Evolutionary conservation across 495 filamentous ascomycete genomes (phyloP).

Genomic region (Echria macrotheca): DNA sequence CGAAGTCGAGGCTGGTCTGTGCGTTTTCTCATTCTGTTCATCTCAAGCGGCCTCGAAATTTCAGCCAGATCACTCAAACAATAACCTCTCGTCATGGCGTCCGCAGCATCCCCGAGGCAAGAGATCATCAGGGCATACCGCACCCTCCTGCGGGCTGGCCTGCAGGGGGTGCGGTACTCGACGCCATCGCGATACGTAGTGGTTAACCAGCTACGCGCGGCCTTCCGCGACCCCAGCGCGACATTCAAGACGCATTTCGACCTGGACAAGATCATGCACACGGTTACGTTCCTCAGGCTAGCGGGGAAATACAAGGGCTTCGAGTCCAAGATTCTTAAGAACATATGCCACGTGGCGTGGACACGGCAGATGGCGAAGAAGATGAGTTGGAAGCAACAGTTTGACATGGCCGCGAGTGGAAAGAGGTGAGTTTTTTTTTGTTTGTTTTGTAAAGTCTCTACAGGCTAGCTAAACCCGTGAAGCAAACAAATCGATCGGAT

Average conservation of each 20-base stretch:
- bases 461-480: too few species aligned
- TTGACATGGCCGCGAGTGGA: too few species aligned
- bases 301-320: constrained; percentile 61
- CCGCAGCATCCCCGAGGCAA: neutral
- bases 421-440: constrained; percentile 9
- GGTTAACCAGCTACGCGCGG: constrained; percentile 56
- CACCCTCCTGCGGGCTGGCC: constrained; percentile 62
- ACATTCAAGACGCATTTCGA: constrained; percentile 46
- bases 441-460: neutral
- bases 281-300: constrained; percentile 67
- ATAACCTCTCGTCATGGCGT: too few species aligned
- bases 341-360: constrained; percentile 57
- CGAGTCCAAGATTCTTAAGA: constrained; percentile 79
- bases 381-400: too few species aligned
- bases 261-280: constrained; percentile 58
- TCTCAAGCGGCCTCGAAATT: too few species aligned
- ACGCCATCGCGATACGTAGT: constrained; percentile 66
- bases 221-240: constrained; percentile 57
- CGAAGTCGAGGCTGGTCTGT: too few species aligned
- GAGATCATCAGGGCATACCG: constrained; percentile 73
- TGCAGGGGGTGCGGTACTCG: constrained; percentile 77
- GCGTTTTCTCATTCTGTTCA: too few species aligned
- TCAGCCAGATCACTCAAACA: too few species aligned
- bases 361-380: too few species aligned
- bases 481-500: too few species aligned